Percentiles rank a stretch among this genome's conserved stretches.
phyloP scores from a whole-genome alignment of 345 rosid species.

The Eucalyptus sp. region DNA sequence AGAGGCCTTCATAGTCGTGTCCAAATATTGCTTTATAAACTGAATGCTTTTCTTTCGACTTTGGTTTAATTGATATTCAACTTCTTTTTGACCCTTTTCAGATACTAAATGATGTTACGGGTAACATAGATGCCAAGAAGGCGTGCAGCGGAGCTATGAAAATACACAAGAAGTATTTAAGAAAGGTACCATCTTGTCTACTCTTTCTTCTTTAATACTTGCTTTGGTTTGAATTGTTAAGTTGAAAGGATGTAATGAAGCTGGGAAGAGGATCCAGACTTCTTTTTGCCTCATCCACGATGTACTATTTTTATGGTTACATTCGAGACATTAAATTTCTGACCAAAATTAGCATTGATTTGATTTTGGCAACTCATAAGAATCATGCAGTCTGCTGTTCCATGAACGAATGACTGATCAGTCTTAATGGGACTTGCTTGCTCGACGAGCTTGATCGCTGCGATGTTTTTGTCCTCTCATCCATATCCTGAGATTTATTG shows the following conservation, averaged over 20 bases:
- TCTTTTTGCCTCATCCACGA: not conserved
- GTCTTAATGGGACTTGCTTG: not conserved
- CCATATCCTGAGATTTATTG: not conserved
- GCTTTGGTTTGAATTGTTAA: not conserved
- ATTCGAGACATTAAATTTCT: not conserved
- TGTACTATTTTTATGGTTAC: not conserved
- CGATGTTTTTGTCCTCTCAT: not conserved
- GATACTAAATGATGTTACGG: constrained; percentile 90
- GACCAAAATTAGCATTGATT: not conserved
- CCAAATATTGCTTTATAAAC: not conserved
- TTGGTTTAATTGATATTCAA: not conserved
- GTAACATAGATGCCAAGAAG: constrained; percentile 84
- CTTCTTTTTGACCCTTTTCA: not conserved
- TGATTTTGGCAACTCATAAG: not conserved
- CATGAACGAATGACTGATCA: not conserved
- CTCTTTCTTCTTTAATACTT: not conserved
- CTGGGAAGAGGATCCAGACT: not conserved
- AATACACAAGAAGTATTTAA: constrained; percentile 90
- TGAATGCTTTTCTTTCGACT: not conserved
- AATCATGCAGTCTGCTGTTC: not conserved
- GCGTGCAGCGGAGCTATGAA: constrained; percentile 91
- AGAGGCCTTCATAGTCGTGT: not conserved
- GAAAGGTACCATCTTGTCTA: constrained; percentile 32
- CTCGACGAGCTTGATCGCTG: not conserved
- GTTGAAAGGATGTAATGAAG: not conserved